These are phyloP conservation scores for Silene conica DNA, from an alignment of 148 eudicot genomes.

Conservation along the genomic window DNA sequence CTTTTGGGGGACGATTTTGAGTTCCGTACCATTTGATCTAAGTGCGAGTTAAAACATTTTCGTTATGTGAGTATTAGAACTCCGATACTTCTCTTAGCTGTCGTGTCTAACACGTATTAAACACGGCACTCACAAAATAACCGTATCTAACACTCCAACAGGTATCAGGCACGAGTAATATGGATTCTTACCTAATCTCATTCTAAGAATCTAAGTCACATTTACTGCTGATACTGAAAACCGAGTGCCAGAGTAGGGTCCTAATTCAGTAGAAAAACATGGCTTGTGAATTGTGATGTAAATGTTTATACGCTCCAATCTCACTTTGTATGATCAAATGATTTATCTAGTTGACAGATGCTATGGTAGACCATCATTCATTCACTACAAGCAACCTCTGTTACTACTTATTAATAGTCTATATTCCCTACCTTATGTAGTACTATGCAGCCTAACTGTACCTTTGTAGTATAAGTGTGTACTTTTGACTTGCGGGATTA, in stretches of 20 bases:
- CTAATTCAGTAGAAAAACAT: slow-evolving; percentile 12
- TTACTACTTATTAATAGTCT: neutral
- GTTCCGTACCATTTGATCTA: too few species aligned
- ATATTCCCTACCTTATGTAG: slow-evolving; percentile 2
- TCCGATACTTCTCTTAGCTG: too few species aligned
- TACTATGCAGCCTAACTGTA: neutral
- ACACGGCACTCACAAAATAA: too few species aligned
- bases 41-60: too few species aligned
- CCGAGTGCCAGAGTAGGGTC: slow-evolving; percentile 10
- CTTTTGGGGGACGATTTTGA: too few species aligned
- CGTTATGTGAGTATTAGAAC: too few species aligned
- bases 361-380: slow-evolving; percentile 7
- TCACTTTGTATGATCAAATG: slow-evolving; percentile 13
- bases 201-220: neutral
- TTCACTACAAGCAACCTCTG: slow-evolving; percentile 15
- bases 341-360: slow-evolving; percentile 8
- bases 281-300: slow-evolving; percentile 8
- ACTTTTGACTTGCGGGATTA: too few species aligned
- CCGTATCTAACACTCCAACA: too few species aligned
- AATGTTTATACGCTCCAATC: slow-evolving; percentile 17
- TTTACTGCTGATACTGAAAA: neutral
- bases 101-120: too few species aligned
- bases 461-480: neutral
- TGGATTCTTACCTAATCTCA: neutral
- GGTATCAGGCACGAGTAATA: too few species aligned